Evolutionary conservation across 768 basidiomycete species (phyloP).

Genomic region (Suillus fuscotomentosus): DNA sequence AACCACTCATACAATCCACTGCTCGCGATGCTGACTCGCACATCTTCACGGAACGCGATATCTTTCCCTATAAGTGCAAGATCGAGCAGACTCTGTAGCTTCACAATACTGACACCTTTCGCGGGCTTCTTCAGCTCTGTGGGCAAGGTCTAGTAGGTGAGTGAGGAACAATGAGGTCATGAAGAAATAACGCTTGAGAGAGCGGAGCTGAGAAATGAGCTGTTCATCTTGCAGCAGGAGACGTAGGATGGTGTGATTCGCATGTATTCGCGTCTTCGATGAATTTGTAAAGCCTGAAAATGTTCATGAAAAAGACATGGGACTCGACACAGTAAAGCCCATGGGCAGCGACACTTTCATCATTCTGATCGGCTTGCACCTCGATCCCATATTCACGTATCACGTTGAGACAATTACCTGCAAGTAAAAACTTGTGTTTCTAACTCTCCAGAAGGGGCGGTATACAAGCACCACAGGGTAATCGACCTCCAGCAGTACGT

Average conservation of each 20-base stretch:
- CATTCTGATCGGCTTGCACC: constrained; percentile 45
- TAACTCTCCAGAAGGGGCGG: constrained; percentile 90
- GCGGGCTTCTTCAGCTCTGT: constrained; percentile 83
- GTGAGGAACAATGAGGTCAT: constrained; percentile 94
- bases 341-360: constrained; percentile 59
- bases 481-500: constrained; percentile 51
- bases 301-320: constrained; percentile 7
- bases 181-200: constrained; percentile 97
- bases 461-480: constrained; percentile 72
- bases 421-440: constrained; percentile 95
- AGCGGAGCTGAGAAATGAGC: constrained; percentile 84
- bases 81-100: constrained; percentile 92
- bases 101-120: constrained; percentile 78
- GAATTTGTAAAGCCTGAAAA: constrained; percentile 78
- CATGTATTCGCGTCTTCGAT: constrained; percentile 92
- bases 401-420: constrained; percentile 98
- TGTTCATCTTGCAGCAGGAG: constrained; percentile 88
- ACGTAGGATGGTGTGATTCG: constrained; percentile 86
- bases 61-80: constrained; percentile 81
- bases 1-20: constrained; percentile 92
- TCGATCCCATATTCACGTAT: constrained; percentile 97
- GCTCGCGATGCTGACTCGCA: constrained; percentile 82
- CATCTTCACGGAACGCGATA: constrained; percentile 80
- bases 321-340: constrained; percentile 37
- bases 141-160: constrained; percentile 87